Conservation (phyloP, 257 asterid species). For the Ajuga chamaepitys region DNA sequence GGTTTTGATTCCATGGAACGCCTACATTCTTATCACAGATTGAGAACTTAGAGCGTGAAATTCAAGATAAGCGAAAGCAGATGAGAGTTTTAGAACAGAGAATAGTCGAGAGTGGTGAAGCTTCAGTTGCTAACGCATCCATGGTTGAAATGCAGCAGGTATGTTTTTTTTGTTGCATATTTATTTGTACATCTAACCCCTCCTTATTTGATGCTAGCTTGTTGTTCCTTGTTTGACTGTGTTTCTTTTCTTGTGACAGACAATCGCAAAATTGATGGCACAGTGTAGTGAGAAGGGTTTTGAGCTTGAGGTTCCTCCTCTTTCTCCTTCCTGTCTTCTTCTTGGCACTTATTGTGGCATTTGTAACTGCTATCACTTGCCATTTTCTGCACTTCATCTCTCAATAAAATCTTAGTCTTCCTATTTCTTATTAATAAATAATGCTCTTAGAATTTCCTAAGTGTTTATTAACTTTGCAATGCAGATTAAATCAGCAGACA, state of each 20-base stretch:
- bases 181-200: neutral
- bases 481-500: constrained; percentile 93
- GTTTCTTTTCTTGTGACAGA: constrained; percentile 41
- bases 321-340: constrained; percentile 1
- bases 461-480: constrained; percentile 22
- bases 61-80: constrained; percentile 77
- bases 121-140: constrained; percentile 73
- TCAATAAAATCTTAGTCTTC: neutral
- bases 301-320: constrained; percentile 77
- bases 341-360: neutral
- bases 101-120: constrained; percentile 79
- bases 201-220: neutral
- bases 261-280: constrained; percentile 64
- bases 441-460: constrained; percentile 20
- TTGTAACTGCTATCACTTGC: neutral
- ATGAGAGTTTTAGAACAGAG: constrained; percentile 79
- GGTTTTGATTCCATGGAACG: neutral
- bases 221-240: constrained; percentile 6
- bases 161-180: constrained; percentile 4
- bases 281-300: constrained; percentile 83
- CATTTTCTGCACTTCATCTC: neutral
- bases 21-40: constrained; percentile 38
- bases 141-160: constrained; percentile 96
- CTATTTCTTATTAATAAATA: neutral
- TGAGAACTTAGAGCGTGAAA: constrained; percentile 77